phyloP scores from a whole-genome alignment of 2,329 filamentous ascomycete genomes.

The Passalora sequoiae region DNA sequence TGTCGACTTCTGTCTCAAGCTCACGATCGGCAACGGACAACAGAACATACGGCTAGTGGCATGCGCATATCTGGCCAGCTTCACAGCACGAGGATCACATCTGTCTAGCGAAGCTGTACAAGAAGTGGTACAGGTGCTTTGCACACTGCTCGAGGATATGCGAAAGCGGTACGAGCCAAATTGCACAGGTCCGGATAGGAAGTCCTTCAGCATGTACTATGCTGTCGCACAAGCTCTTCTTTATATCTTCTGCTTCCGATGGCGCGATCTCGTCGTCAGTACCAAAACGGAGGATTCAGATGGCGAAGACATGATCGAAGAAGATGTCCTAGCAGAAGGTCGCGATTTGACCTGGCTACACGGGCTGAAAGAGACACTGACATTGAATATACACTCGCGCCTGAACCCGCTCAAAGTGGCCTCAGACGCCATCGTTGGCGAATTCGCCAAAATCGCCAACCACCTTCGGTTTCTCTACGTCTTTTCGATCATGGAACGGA shows the following conservation, averaged over 20 bases:
- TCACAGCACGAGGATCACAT: slow-evolving; percentile 82
- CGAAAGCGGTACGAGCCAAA: slow-evolving; percentile 65
- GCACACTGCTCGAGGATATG: slow-evolving; percentile 69
- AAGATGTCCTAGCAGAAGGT: slow-evolving; percentile 56
- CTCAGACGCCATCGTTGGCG: slow-evolving; percentile 79
- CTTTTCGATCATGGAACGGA: slow-evolving; percentile 79
- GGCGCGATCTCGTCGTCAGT: slow-evolving; percentile 74
- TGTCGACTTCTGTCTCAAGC: slow-evolving; percentile 68
- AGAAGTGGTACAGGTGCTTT: slow-evolving; percentile 73
- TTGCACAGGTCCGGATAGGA: slow-evolving; percentile 79
- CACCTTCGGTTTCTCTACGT: slow-evolving; percentile 86
- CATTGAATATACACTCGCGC: slow-evolving; percentile 73
- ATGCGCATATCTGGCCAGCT: slow-evolving; percentile 88
- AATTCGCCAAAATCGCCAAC: slow-evolving; percentile 83
- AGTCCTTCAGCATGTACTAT: slow-evolving; percentile 80
- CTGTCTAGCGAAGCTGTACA: slow-evolving; percentile 72
- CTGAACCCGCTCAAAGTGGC: slow-evolving; percentile 96
- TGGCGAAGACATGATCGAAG: slow-evolving; percentile 46
- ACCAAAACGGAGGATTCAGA: slow-evolving; percentile 39
- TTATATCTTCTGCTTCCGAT: slow-evolving; percentile 97
- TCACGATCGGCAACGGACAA: slow-evolving; percentile 78
- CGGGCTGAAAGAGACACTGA: slow-evolving; percentile 67
- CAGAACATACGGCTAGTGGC: slow-evolving; percentile 72
- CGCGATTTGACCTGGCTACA: slow-evolving; percentile 75
- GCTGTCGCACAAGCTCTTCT: slow-evolving; percentile 81